Conservation (phyloP, 2,329 filamentous ascomycete species). For the Aspergillus clavatus region DNA sequence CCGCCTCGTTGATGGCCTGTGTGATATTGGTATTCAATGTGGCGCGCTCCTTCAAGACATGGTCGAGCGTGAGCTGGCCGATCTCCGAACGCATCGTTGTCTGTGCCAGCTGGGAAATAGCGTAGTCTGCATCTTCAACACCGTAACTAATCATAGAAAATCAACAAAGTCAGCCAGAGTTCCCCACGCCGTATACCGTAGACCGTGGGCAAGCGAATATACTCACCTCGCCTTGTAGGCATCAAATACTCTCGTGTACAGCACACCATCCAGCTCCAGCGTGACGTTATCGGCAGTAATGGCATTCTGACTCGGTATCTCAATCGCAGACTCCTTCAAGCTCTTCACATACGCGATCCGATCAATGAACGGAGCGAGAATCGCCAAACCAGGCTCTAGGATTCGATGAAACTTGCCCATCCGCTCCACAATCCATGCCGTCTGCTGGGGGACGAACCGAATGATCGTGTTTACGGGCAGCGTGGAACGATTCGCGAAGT, state of each 20-base stretch:
- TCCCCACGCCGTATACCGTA: too few species aligned
- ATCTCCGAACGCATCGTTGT: constrained; percentile 99
- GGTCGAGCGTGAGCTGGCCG: constrained; percentile 90
- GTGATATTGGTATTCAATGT: constrained; percentile 97
- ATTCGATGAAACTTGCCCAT: constrained; percentile 98
- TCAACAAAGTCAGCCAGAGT: constrained; percentile 1
- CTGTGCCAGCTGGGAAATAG: constrained; percentile 94
- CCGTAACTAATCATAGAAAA: constrained; percentile 65
- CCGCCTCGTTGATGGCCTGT: constrained; percentile 96
- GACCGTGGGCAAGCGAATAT: not conserved
- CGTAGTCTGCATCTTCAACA: constrained; percentile 97
- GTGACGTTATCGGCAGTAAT: constrained; percentile 99
- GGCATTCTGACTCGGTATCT: constrained; percentile 95
- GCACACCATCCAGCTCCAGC: constrained; percentile 86
- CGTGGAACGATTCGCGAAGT: constrained; percentile 62
- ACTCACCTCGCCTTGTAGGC: constrained; percentile 90
- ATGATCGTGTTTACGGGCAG: constrained; percentile 91
- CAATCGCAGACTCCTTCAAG: constrained; percentile 90
- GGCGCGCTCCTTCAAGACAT: constrained; percentile 94
- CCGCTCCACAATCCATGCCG: constrained; percentile 98
- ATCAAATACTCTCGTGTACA: constrained; percentile 95
- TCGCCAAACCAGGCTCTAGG: constrained; percentile 81
- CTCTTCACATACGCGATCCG: constrained; percentile 97
- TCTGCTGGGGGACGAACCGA: constrained; percentile 98
- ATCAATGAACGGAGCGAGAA: constrained; percentile 86